Percentiles rank a stretch among this genome's conserved stretches.
Evolutionary conservation across 2,329 filamentous ascomycete genomes (phyloP).

Genomic region (Fusarium sp.): DNA sequence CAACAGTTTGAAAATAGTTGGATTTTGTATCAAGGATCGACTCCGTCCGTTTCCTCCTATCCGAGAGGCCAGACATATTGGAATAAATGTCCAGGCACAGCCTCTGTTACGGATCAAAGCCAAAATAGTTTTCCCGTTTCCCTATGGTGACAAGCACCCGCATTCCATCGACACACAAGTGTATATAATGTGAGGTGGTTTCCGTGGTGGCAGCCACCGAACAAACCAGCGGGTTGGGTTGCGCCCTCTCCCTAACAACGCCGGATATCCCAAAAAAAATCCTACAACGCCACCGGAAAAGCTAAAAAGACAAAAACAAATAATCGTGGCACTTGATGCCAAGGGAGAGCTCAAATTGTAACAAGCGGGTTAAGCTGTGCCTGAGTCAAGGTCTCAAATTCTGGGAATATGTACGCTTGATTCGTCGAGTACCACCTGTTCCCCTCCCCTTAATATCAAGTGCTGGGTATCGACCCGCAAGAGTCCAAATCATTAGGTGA

Average conservation of each 20-base stretch:
- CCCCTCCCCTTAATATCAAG: background rate
- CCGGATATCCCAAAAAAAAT: slow-evolving; percentile 33
- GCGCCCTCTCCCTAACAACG: slow-evolving; percentile 39
- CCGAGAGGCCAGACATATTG: slow-evolving; percentile 13
- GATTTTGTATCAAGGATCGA: slow-evolving; percentile 41
- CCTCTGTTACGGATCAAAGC: slow-evolving; percentile 26
- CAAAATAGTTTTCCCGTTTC: slow-evolving; percentile 11
- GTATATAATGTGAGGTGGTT: background rate
- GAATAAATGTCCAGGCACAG: slow-evolving; percentile 19
- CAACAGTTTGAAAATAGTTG: slow-evolving; percentile 23
- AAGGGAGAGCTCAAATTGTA: background rate
- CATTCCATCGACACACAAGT: slow-evolving; percentile 19
- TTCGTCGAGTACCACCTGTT: background rate
- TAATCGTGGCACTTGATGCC: slow-evolving; percentile 1
- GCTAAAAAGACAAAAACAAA: slow-evolving; percentile 14
- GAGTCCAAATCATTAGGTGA: slow-evolving; percentile 23
- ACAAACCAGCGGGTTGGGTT: slow-evolving; percentile 22
- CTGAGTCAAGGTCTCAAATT: background rate
- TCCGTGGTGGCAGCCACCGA: slow-evolving; percentile 19
- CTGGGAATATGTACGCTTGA: background rate
- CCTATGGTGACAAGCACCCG: slow-evolving; percentile 5
- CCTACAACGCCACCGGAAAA: slow-evolving; percentile 37
- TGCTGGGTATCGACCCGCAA: slow-evolving; percentile 14
- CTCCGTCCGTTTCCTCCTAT: slow-evolving; percentile 21
- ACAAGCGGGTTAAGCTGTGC: background rate